Evolutionary conservation across 202 grass and related monocot genomes (phyloP).

Genomic region (Eragrostis tef): DNA sequence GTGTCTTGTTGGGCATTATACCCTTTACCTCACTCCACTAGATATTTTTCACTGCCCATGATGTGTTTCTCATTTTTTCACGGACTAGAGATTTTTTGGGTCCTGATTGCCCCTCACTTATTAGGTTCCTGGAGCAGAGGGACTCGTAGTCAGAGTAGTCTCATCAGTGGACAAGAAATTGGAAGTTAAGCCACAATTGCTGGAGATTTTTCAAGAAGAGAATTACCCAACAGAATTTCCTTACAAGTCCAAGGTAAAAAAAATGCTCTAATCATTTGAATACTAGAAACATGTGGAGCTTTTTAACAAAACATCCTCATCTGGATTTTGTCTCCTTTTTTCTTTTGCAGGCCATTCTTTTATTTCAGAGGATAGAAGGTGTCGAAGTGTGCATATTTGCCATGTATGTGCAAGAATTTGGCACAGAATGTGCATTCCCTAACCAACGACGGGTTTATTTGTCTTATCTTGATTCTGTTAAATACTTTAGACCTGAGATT

Average conservation of each 20-base stretch:
- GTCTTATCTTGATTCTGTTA: constrained; percentile 95
- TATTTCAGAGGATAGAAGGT: constrained; percentile 97
- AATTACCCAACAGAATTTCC: constrained; percentile 84
- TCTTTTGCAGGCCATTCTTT: constrained; percentile 73
- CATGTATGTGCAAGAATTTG: constrained; percentile 98
- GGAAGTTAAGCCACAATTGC: constrained; percentile 77
- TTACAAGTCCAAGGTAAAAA: constrained; percentile 89
- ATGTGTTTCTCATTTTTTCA: background rate
- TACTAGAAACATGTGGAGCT: constrained; percentile 35
- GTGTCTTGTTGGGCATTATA: background rate
- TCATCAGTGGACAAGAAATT: constrained; percentile 94
- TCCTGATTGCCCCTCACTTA: constrained; percentile 42
- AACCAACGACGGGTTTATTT: constrained; percentile 94
- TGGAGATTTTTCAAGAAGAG: constrained; percentile 75
- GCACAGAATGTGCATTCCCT: constrained; percentile 72
- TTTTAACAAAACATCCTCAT: constrained; percentile 18
- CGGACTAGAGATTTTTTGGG: constrained; percentile 22
- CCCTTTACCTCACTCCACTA: too few relatives aligned
- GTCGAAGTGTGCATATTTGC: constrained; percentile 97
- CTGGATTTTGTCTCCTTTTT: constrained; percentile 21
- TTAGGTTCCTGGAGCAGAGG: constrained; percentile 81
- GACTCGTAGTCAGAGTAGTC: constrained; percentile 91
- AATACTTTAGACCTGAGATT: constrained; percentile 92
- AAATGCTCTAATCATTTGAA: constrained; percentile 16
- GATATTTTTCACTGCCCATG: background rate